A percentile compares a stretch with the other conserved stretches of the same genome.
phyloP scores from a whole-genome alignment of 1,139 yeast species.

The Kurtzmaniella quercitrusa region DNA sequence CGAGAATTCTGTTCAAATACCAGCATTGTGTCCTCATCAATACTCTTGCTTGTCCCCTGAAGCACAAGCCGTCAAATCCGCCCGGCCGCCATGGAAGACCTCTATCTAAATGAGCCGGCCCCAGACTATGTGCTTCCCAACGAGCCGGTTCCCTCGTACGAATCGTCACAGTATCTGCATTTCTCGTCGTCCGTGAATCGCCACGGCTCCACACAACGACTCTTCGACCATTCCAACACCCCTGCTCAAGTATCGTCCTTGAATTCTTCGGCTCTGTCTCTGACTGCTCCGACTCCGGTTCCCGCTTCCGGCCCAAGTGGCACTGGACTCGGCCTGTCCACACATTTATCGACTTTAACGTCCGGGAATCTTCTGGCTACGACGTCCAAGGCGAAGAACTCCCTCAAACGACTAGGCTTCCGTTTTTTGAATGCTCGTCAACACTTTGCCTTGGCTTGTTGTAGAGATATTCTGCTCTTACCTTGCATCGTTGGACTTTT shows the following conservation, averaged over 20 bases:
- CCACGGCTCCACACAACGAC: neutral
- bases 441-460: conserved; percentile 67
- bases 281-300: neutral
- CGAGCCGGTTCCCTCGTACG: conserved; percentile 43
- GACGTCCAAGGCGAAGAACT: conserved; percentile 9
- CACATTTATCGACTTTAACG: neutral
- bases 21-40: too few species aligned
- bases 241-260: neutral
- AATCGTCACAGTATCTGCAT: conserved; percentile 38
- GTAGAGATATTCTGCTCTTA: conserved; percentile 67
- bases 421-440: conserved; percentile 70
- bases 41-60: too few species aligned
- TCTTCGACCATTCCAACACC: neutral
- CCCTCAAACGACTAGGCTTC: conserved; percentile 56
- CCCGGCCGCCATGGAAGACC: neutral
- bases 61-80: too few species aligned
- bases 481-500: conserved; percentile 59
- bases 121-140: conserved; percentile 17
- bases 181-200: conserved; percentile 4
- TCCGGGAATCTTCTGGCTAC: neutral
- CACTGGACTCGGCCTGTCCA: neutral
- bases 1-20: too few species aligned
- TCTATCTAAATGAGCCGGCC: neutral
- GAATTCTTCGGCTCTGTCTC: neutral
- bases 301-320: neutral